Evolutionary conservation across 441 rosid species (phyloP).

Genomic region (Isatis lusitanica): DNA sequence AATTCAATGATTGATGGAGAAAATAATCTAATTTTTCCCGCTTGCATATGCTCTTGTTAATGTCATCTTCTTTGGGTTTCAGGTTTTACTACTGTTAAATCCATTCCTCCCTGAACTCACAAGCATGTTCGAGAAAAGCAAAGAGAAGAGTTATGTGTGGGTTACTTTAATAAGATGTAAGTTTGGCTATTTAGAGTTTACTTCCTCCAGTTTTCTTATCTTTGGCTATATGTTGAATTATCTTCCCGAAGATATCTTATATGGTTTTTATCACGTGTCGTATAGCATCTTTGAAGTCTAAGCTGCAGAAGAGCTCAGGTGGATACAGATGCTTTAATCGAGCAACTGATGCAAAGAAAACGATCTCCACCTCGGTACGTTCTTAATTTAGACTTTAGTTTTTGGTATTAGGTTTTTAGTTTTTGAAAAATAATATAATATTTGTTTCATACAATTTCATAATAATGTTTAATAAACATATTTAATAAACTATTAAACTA

Average conservation of each 20-base stretch:
- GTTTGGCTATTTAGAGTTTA: neutral
- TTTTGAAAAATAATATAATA: no score
- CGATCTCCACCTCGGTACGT: slow-evolving; percentile 76
- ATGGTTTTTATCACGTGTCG: neutral
- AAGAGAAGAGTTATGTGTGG: slow-evolving; percentile 85
- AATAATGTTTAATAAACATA: no score
- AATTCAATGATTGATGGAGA: neutral
- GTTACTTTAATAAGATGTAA: slow-evolving; percentile 88
- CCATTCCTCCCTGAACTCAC: slow-evolving; percentile 90
- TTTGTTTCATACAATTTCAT: no score
- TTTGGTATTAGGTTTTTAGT: no score
- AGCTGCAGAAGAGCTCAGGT: slow-evolving; percentile 53
- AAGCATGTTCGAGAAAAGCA: slow-evolving; percentile 78
- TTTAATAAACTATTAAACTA: no score
- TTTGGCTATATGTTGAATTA: neutral
- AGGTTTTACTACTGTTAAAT: slow-evolving; percentile 78
- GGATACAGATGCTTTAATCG: slow-evolving; percentile 84
- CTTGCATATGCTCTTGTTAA: neutral
- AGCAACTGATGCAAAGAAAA: slow-evolving; percentile 81
- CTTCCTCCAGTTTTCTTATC: neutral
- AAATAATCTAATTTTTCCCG: neutral
- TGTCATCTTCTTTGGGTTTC: neutral
- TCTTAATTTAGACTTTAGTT: neutral
- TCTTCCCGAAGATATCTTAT: neutral
- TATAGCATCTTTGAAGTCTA: slow-evolving; percentile 80